Evolutionary conservation across 2,329 filamentous ascomycete species (phyloP), one percentile per base, ranked within the genome.

Genomic region (Aspergillus fumigatiaffinis): DNA sequence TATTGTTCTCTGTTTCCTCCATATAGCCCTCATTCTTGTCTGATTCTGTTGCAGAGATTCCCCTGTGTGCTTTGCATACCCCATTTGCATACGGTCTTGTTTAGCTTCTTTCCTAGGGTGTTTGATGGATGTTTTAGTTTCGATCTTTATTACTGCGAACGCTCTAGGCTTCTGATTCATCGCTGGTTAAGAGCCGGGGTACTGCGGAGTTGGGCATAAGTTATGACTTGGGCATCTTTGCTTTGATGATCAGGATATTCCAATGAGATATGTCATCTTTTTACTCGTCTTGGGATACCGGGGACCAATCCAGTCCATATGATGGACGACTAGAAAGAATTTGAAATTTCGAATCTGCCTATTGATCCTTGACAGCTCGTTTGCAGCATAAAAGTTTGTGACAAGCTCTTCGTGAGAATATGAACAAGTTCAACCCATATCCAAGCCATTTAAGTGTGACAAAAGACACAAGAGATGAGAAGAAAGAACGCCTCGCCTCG

Each of bases 401-500:
- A 47, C 21, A 47, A 47, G 23, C 14, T 23, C 42, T 23, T 23
- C n/a, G 10, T 47, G 44, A 47, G 21, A 47, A 26, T 47, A 23
- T 47, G 21, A 47, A 23, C 44, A 44, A 44, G 41, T 21, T 21
- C 41, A 21, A 44, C n/a, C 44, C 44, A 47, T 23, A 47, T 47
- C 44, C 44, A 47, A 47, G 44, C 44, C 44, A 26, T 47, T 21
- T 47, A 47, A 14, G 44, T 23, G 12, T 26, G 52, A 54, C 42
- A 52, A 51, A 44, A 52, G 50, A 35, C 26, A 56, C 32, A 38
- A 60, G 53, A 60, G 59, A 60, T 38, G 59, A 48, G 57, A 60
- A 54, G 55, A 62, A 50, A 53, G 38, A 52, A 35, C 62, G 61
- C 65, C 67, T 66, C 61, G 63, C 60, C 60, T 54, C 38, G 48